A percentile compares a stretch with the other conserved stretches of the same genome.
Evolutionary conservation across 805 yeast genomes (phyloP).

Genomic region (Spathaspora sp.): DNA sequence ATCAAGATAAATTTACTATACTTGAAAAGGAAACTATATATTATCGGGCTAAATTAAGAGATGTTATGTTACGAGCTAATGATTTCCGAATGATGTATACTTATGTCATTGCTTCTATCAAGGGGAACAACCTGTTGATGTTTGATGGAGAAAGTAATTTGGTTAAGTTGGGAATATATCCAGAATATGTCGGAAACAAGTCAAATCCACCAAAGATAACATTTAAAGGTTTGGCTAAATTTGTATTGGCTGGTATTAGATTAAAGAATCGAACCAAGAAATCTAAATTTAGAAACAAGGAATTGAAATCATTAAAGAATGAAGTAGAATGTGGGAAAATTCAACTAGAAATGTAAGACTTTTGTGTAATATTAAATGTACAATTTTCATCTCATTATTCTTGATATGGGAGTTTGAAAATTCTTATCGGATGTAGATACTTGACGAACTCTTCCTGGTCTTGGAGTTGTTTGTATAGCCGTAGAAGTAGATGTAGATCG

Average conservation of each 20-base stretch:
- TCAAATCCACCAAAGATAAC: conserved; percentile 16
- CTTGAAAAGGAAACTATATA: conserved; percentile 41
- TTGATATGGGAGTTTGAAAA: conserved; percentile 40
- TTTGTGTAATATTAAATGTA: conserved; percentile 4
- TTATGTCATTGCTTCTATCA: conserved; percentile 25
- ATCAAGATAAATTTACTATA: conserved; percentile 11
- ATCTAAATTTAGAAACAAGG: conserved; percentile 21
- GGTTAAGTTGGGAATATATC: conserved; percentile 30
- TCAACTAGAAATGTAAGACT: conserved; percentile 4
- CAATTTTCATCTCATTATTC: conserved; percentile 27
- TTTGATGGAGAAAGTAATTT: conserved; percentile 10
- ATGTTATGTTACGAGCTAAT: conserved; percentile 31
- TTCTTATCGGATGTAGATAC: conserved; percentile 32
- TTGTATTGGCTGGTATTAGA: conserved; percentile 35
- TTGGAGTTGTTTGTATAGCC: conserved; percentile 32
- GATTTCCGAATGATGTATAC: conserved; percentile 34
- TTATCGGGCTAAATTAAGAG: conserved; percentile 46
- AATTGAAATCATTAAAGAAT: conserved; percentile 23
- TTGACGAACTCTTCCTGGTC: conserved; percentile 35
- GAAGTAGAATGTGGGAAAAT: conserved; percentile 29
- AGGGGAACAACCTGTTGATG: conserved; percentile 9
- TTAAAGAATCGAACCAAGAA: conserved; percentile 26
- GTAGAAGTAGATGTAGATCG: conserved; percentile 9
- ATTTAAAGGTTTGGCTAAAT: conserved; percentile 30
- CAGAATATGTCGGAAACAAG: conserved; percentile 19